Conservation (phyloP, 2,329 filamentous ascomycete species). For the Ceratocystis ficicola region DNA sequence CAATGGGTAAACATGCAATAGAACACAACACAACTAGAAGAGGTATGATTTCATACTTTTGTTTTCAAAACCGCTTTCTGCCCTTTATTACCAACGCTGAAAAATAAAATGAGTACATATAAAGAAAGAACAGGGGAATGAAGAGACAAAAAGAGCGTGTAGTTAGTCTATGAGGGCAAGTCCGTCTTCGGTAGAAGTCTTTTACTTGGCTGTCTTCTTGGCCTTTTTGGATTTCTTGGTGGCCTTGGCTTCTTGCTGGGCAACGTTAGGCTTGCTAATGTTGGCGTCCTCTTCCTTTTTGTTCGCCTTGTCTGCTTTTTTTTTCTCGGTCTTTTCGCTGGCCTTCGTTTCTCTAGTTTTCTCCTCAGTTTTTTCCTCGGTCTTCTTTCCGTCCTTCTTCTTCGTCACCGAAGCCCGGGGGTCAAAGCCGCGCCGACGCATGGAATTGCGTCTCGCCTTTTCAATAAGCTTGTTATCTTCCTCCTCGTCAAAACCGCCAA, state of each 20-base stretch:
- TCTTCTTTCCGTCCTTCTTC: constrained; percentile 22
- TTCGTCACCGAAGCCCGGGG: constrained; percentile 39
- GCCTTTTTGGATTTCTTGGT: constrained; percentile 23
- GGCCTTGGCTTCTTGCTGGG: constrained; percentile 20
- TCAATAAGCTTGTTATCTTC: constrained; percentile 61
- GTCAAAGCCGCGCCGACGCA: constrained; percentile 63
- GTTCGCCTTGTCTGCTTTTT: constrained; percentile 15
- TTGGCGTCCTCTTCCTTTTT: constrained; percentile 21
- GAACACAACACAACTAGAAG: too few relatives aligned
- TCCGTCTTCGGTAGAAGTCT: neutral
- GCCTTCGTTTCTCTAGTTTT: constrained; percentile 21
- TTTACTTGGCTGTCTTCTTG: constrained; percentile 22
- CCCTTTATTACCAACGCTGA: constrained; percentile 20
- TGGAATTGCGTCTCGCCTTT: constrained; percentile 58
- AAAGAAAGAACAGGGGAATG: constrained; percentile 4
- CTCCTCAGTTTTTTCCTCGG: constrained; percentile 22
- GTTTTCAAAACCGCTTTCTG: constrained; percentile 24
- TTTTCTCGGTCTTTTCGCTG: constrained; percentile 16
- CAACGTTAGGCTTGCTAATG: constrained; percentile 16
- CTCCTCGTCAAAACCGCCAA: constrained; percentile 63
- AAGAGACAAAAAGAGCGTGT: neutral
- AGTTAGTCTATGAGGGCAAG: neutral
- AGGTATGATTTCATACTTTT: neutral
- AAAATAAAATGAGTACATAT: constrained; percentile 13
- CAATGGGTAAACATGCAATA: too few relatives aligned